Evolutionary conservation across 75 land plant species (phyloP).

Genomic region (Cunninghamia lanceolata): DNA sequence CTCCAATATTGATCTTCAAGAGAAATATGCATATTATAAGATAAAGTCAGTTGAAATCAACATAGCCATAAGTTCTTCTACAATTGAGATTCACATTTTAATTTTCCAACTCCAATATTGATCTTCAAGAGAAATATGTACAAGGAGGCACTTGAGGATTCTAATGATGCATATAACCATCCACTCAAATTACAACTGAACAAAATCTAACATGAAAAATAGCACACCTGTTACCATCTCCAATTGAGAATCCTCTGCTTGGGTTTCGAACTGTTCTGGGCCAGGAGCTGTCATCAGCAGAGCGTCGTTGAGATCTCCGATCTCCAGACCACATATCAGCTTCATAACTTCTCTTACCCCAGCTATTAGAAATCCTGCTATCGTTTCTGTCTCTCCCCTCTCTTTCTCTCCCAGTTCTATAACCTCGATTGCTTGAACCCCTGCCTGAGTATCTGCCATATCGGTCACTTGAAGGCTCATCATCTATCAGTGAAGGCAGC

Average conservation of each 20-base stretch:
- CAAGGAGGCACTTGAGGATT: neutral
- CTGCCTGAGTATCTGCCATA: constrained; percentile 51
- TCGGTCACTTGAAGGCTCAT: constrained; percentile 42
- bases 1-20: neutral
- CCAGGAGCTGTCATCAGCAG: constrained; percentile 18
- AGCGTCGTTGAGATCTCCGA: constrained; percentile 29
- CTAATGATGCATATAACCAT: neutral
- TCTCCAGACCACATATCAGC: constrained; percentile 46
- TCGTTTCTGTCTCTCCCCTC: constrained; percentile 27
- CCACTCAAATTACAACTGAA: neutral
- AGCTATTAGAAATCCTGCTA: constrained; percentile 21
- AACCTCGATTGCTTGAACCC: constrained; percentile 16
- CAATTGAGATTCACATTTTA: neutral
- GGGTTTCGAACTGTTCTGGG: neutral
- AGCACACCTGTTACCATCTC: constrained; percentile 10
- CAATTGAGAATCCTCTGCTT: neutral
- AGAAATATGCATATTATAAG: neutral
- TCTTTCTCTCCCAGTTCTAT: constrained; percentile 33
- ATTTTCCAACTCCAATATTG: neutral
- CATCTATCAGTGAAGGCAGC: constrained; percentile 72
- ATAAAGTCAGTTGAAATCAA: neutral
- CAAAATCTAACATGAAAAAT: neutral
- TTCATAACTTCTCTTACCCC: constrained; percentile 21
- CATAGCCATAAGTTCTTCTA: neutral
- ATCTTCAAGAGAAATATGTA: neutral